phyloP scores from a whole-genome alignment of 2,329 filamentous ascomycete species.

The Aspergillus spinulosporus region DNA sequence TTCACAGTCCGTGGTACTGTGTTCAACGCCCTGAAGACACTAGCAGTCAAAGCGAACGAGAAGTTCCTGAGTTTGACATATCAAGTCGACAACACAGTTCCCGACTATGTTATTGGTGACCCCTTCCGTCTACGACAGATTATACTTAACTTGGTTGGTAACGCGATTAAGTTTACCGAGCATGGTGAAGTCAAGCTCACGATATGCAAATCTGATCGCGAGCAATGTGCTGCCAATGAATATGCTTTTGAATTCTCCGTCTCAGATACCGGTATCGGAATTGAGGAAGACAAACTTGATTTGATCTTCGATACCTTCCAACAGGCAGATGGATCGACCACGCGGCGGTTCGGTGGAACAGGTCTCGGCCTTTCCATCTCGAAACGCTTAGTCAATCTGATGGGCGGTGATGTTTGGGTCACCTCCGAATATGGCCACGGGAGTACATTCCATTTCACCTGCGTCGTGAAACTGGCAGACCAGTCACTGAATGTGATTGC shows the following conservation, averaged over 20 bases:
- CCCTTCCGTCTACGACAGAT: constrained; percentile 96
- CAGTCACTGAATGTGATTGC: constrained; percentile 75
- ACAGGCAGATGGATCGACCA: constrained; percentile 95
- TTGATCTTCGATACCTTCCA: constrained; percentile 99
- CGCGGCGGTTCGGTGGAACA: constrained; percentile 91
- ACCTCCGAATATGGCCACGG: constrained; percentile 88
- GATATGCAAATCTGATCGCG: constrained; percentile 71
- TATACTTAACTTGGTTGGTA: constrained; percentile 94
- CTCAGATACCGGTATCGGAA: constrained; percentile 94
- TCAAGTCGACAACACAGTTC: constrained; percentile 87
- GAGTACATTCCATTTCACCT: constrained; percentile 96
- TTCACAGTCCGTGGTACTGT: constrained; percentile 93
- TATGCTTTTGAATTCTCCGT: constrained; percentile 96
- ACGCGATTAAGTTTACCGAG: constrained; percentile 98
- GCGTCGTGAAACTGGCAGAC: constrained; percentile 79
- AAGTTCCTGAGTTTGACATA: constrained; percentile 91
- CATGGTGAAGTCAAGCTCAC: constrained; percentile 92
- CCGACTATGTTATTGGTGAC: constrained; percentile 93
- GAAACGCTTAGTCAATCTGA: constrained; percentile 88
- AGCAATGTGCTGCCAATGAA: constrained; percentile 68
- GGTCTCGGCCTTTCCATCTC: constrained; percentile 93
- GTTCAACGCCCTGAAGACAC: constrained; percentile 93
- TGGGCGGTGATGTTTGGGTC: constrained; percentile 96
- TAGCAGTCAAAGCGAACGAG: constrained; percentile 97
- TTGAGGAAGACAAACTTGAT: constrained; percentile 90